A percentile compares a stretch with the other conserved stretches of the same genome.
Conservation (phyloP, 306 rosid species). For the Gleditsia sinensis region DNA sequence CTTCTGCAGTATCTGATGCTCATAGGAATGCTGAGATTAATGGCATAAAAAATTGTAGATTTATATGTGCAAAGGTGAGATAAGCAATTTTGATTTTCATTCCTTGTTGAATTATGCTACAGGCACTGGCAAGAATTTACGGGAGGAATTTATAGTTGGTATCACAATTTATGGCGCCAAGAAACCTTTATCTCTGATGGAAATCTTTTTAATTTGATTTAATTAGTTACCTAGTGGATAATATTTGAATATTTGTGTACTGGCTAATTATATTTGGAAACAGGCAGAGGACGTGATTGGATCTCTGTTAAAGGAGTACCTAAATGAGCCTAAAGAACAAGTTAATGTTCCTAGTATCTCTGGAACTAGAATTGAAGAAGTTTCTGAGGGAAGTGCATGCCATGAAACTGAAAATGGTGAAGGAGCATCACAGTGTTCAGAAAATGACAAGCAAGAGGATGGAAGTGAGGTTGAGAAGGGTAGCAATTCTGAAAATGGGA, state of each 20-base stretch:
- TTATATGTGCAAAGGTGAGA: conserved; percentile 88
- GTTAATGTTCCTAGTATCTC: conserved; percentile 37
- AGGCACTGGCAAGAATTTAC: conserved; percentile 1
- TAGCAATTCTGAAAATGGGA: conserved; percentile 50
- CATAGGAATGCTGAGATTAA: conserved; percentile 88
- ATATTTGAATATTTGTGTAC: conserved; percentile 12
- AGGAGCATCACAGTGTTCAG: conserved; percentile 41
- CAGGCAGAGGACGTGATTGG: conserved; percentile 98
- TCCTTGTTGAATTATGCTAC: conserved; percentile 28
- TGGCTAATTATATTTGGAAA: conserved; percentile 36
- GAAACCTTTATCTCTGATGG: conserved; percentile 2
- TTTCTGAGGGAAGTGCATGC: conserved; percentile 37
- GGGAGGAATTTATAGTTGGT: conserved; percentile 11
- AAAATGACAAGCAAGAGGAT: conserved; percentile 44
- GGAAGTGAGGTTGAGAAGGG: conserved; percentile 40
- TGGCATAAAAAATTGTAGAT: conserved; percentile 83
- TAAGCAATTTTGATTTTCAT: conserved; percentile 2
- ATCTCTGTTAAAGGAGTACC: conserved; percentile 78
- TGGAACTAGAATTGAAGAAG: conserved; percentile 39
- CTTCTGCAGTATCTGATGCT: conserved; percentile 92
- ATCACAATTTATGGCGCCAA: not conserved
- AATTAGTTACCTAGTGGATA: conserved; percentile 15
- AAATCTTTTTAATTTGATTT: conserved; percentile 3
- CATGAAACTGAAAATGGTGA: conserved; percentile 52
- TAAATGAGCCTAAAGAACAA: conserved; percentile 52